Evolutionary conservation across 2,329 filamentous ascomycete species (phyloP).

Genomic region (Alternaria dauci): DNA sequence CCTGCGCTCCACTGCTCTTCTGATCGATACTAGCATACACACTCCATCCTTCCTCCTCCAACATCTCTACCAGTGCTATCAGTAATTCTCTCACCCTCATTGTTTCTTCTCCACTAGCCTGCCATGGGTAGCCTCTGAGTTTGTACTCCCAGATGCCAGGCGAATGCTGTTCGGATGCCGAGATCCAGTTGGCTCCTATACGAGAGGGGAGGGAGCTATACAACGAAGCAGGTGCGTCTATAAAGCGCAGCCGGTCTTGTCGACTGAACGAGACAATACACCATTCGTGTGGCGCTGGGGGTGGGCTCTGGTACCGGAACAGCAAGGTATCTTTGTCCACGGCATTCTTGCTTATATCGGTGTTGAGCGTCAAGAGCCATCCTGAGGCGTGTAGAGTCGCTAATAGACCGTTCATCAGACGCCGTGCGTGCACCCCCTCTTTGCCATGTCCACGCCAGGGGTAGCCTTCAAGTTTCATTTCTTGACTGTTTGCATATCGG

Average conservation of each 20-base stretch:
- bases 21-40: constrained; percentile 54
- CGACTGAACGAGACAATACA: constrained; percentile 48
- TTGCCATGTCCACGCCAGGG: constrained; percentile 46
- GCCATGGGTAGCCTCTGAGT: constrained; percentile 47
- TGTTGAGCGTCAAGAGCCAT: constrained; percentile 51
- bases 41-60: constrained; percentile 50
- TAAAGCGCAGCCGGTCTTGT: constrained; percentile 40
- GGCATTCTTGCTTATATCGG: constrained; percentile 48
- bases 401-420: constrained; percentile 46
- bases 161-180: constrained; percentile 16
- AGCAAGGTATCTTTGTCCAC: constrained; percentile 45
- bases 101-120: constrained; percentile 44
- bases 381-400: constrained; percentile 34
- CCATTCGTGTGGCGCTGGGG: constrained; percentile 51
- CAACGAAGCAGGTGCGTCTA: constrained; percentile 36
- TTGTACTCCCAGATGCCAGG: constrained; percentile 43
- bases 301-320: constrained; percentile 48
- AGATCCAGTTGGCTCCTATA: constrained; percentile 22
- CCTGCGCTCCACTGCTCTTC: constrained; percentile 26
- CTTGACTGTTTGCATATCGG: constrained; percentile 45
- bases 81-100: constrained; percentile 49
- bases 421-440: constrained; percentile 41
- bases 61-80: constrained; percentile 36
- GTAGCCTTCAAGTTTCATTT: constrained; percentile 50
- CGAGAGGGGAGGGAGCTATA: constrained; percentile 16